Base-by-base conservation (phyloP, 2,329 filamentous ascomycete genomes). In the Calycina herbarum region DNA sequence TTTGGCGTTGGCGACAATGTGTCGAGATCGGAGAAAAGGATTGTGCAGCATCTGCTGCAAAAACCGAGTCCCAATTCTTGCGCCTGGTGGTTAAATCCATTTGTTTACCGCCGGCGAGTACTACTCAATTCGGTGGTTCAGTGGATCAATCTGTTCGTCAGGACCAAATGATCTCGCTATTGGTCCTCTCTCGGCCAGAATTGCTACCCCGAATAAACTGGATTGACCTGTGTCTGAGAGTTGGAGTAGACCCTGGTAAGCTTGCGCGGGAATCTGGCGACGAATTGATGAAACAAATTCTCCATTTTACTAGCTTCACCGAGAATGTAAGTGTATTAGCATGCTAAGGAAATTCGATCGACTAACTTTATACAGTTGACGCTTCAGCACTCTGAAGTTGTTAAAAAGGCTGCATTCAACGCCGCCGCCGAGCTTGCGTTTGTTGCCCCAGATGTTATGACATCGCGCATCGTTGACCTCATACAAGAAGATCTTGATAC, bases 381-480 rank as follows among this genome's bases (percentile, higher is more conserved):
- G 60, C 33, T 63, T 6, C 70, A 73, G 58, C 64, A 78, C 75
- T 79, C 79, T 5, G 76, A 73, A 31, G 64, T 73, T 2, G 80
- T 92, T 56, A 88, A 87, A 73, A 79, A 81, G 51, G 94, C 94
- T 62, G 91, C 94, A 3, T 96, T 89, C 77, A 89, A 88, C 71
- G 93, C 94, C 7, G 92, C 92, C 11, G 93, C 94, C 45, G 95
- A 98, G 74, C 82, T 99, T 66, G 94, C 92, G 2, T 99, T 99
- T 74, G 93, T 99, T 31, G 91, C 94, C 4, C 95, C 95, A 0
- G 91, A 95, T 56, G 82, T 82, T 17, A 91, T 96, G 78, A 90
- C 93, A 24, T 86, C 92, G 4, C 85, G 86, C 7, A 83, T 99
- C 29, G 86, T 97, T 31, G 80, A 87, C 33, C 86, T 95, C 58